Base-by-base conservation (phyloP, 106 monocot species). In the Dactylorhiza incarnata region DNA sequence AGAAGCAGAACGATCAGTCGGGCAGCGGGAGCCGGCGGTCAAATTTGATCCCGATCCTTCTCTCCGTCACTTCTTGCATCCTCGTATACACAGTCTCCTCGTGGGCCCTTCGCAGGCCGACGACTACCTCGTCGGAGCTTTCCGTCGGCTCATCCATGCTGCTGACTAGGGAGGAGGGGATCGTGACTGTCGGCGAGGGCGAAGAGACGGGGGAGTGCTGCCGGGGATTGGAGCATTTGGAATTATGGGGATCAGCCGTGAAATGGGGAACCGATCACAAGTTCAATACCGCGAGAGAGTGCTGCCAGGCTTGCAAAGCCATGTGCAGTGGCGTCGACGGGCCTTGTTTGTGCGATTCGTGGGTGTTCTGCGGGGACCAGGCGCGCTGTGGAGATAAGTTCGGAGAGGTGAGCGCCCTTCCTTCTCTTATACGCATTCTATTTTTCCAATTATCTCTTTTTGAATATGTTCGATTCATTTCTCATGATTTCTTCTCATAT, bases 351-450 rank as follows among this genome's bases (percentile, higher is more conserved):
- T 99, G 99, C 66, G 81, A 99, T 80, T 89, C 94, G 5, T 97
- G 97, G 97, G 97, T 97, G 15, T 97, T 94, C 78, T 97, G 97
- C 49, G 97, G 97, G 4, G 87, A 97, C 67, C 65, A 78, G 70
- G 79, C 86, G 19, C 76, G 73, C 4, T 97, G 97, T 80, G 74
- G 83, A 73, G 84, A 87, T 9, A 93, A 85, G 72, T 91, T 94
- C 53, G 93, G 97, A 17, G 91, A 97, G 80, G 80, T 80, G 23
- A 49, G 43, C 20, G 52, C 5, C 66, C 10, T 43, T 20, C 10
- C 26, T 62, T 51, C n/a, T n/a, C 24, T 71, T n/a, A 24, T 14
- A 17, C 14, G 17, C 14, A 45, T 45, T 52, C 52, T 52, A 15
- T 15, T 1, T 9, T 52, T 11, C 15, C 15, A 1, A 6, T 52